A percentile compares a stretch with the other conserved stretches of the same genome.
These are phyloP conservation scores for Phylloporus sp. DNA, from an alignment of 1,284 basidiomycete genomes.

Conservation along the genomic window DNA sequence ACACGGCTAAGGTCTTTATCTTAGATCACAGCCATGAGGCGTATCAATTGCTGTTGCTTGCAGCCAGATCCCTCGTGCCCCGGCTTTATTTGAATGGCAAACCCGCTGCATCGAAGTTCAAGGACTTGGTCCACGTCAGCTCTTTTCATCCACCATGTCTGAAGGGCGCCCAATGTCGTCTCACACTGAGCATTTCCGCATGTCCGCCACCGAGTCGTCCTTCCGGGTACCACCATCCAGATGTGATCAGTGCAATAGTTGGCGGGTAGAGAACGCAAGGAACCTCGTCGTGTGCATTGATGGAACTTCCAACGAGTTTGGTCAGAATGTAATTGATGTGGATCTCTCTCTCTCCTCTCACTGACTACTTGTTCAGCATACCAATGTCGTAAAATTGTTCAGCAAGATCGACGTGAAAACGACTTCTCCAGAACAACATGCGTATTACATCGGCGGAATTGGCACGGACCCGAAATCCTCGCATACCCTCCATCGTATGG, in stretches of 20 bases:
- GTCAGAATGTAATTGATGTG: constrained; percentile 28
- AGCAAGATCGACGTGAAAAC: constrained; percentile 32
- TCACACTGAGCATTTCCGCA: background rate
- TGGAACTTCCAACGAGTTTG: constrained; percentile 39
- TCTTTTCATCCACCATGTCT: background rate
- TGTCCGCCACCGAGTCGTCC: background rate
- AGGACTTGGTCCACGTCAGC: background rate
- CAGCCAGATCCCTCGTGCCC: background rate
- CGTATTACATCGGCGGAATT: constrained; percentile 49
- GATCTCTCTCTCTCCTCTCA: background rate
- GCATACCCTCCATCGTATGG: constrained; percentile 27
- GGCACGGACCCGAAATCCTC: constrained; percentile 42
- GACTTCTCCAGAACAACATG: constrained; percentile 29
- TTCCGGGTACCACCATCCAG: background rate
- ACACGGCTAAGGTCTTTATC: background rate
- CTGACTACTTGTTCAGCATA: constrained; percentile 39
- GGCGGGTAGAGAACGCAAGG: constrained; percentile 19
- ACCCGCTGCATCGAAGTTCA: background rate
- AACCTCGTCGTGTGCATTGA: constrained; percentile 42
- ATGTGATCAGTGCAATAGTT: constrained; percentile 18
- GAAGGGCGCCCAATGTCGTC: background rate
- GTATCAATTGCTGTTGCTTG: background rate
- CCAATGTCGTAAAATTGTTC: constrained; percentile 47
- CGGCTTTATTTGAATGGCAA: constrained; percentile 14
- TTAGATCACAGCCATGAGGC: constrained; percentile 6